Conservation (phyloP, 768 basidiomycete species). For the Naganishia vaughanmartiniae region DNA sequence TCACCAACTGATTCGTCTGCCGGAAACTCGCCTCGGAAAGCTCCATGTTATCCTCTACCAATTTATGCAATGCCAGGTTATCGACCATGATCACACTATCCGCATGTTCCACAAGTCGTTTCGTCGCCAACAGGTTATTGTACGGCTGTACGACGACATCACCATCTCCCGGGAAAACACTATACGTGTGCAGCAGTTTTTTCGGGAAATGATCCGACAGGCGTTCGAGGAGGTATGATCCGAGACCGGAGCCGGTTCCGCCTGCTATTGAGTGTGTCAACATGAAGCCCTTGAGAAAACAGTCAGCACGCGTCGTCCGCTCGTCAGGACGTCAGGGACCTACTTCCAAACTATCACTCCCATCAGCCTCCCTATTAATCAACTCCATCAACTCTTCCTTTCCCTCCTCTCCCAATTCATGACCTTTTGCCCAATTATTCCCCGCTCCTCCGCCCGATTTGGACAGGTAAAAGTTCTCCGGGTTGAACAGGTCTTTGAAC, state of each 20-base stretch:
- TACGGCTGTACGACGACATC: conserved; percentile 99
- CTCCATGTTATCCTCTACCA: conserved; percentile 88
- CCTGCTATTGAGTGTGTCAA: conserved; percentile 98
- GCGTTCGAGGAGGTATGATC: conserved; percentile 94
- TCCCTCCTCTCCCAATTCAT: conserved; percentile 79
- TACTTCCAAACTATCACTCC: conserved; percentile 94
- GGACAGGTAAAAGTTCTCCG: conserved; percentile 93
- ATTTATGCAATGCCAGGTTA: conserved; percentile 86
- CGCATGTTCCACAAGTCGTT: conserved; percentile 90
- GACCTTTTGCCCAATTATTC: conserved; percentile 98
- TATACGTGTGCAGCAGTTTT: conserved; percentile 98
- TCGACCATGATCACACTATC: conserved; percentile 97
- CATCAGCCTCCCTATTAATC: conserved; percentile 95
- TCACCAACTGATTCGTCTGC: conserved; percentile 52
- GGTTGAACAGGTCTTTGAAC: conserved; percentile 87
- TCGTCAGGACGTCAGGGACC: conserved; percentile 31
- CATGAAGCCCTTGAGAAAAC: conserved; percentile 80
- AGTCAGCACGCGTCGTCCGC: neutral
- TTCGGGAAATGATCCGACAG: conserved; percentile 97
- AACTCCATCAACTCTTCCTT: conserved; percentile 99
- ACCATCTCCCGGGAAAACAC: conserved; percentile 86
- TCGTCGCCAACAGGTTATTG: conserved; percentile 88
- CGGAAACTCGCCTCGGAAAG: conserved; percentile 61
- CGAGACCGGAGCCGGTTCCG: conserved; percentile 95
- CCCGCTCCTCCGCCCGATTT: conserved; percentile 99